Evolutionary conservation across 345 rosid genomes (phyloP), one percentile per base, ranked within the genome.

Genomic region (Capsella bursapastoris): DNA sequence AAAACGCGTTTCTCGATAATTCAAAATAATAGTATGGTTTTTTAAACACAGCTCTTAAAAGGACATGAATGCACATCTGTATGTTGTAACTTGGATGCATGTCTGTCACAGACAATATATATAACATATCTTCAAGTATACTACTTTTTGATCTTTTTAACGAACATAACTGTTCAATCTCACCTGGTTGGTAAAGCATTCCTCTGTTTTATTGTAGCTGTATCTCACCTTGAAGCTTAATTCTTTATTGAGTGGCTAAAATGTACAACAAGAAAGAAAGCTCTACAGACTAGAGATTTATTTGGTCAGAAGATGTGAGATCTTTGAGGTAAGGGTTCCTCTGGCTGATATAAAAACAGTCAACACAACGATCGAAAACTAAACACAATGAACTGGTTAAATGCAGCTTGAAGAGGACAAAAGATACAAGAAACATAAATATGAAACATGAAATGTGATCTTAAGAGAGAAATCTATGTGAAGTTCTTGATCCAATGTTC

Each of bases 1-100:
- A 28, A 68, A 68, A 76, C 80, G 75, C 66, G 80, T 76, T 14
- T 47, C 9, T 47, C 71, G 45, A 70, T 76, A 7, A 63, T 63
- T 70, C 52, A 12, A 56, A 28, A 41, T 7, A 11, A 22, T 27
- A 22, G 2, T 22, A 62, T 62, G 35, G 49, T 68, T 51, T 40
- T 53, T 6, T 12, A 53, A 55, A 61, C 44, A 68, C 44, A 15
- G 15, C 15, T 35, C 29, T 18, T 11, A 53, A 11, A 41, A 53
- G 32, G 22, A 68, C 49, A 60, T 58, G 72, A 57, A 60, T 51
- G 67, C 70, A 61, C 70, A 69, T 3, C 62, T 68, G 32, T 44
- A 16, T 27, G 35, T 37, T 65, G 44, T 8, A 76, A 66, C 70
- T 55, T 70, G 58, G 59, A 63, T 62, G 75, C 75, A 63, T 76